Evolutionary conservation across 164 flowering plant genomes (phyloP), one percentile per base, ranked within the genome.

Genomic region (Saururus chinensis): DNA sequence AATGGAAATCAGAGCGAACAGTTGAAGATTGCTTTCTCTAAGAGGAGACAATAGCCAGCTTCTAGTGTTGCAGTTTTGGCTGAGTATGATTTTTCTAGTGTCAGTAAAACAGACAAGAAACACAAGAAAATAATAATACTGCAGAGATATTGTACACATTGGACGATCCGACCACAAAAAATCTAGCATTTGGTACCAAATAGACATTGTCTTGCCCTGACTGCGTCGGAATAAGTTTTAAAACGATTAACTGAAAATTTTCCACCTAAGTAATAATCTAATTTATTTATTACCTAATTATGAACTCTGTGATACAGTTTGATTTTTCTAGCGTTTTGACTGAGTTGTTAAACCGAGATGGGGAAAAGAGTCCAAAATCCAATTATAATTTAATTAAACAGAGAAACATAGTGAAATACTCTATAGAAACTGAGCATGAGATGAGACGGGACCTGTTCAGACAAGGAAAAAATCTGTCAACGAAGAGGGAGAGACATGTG

Each of bases 11-110:
- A 91, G 85, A 9, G 82, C 82, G 73, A 91, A 87, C 19, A 88
- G 75, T 73, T 87, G 96, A 72, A 91, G 66, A 70, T 82, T 85
- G 76, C 89, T 76, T 66, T 82, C 88, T 55, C 64, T 73, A 20
- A 82, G 19, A 19, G 96, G 89, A 24, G 71, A 74, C 70, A 86
- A 71, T 59, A 88, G 84, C 89, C 92, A 87, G 57, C 68, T 71
- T 68, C 25, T 60, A 0, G 26, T 35, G 17, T 41, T 64, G 59
- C 59, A 71, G 23, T 65, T 65, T 41, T 59, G 68, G 41, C 57
- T 19, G n/a, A 60, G 57, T 53, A 69, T 65, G 45, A 53, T 24
- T 41, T 53, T 62, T 53, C 56, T 30, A 30, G 37, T 6, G 37
- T 19, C 56, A 19, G 25, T 20, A 53, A 20, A 53, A 19, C 12